These are phyloP conservation scores for Polygonum maritimum DNA, from an alignment of 148 eudicot species.

Conservation along the genomic window DNA sequence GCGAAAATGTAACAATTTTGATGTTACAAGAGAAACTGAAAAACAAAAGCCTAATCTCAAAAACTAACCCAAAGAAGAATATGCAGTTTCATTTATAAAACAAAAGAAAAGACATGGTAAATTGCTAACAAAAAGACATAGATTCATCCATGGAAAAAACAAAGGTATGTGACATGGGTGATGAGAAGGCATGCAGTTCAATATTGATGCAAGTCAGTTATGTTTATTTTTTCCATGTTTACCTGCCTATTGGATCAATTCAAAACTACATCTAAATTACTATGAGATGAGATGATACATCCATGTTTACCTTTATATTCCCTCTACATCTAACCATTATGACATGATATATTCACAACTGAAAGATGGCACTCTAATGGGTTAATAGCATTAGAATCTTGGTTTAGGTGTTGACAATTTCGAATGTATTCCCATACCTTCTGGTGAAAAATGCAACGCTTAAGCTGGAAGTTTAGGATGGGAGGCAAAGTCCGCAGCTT, in stretches of 20 bases:
- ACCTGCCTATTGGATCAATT: not conserved
- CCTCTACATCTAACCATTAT: not conserved
- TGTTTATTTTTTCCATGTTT: not conserved
- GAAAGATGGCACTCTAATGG: not conserved
- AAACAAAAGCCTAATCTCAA: not conserved
- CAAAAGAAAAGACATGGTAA: not conserved
- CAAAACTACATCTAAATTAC: not conserved
- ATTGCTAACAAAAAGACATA: not conserved
- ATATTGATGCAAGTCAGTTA: not conserved
- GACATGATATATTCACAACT: not conserved
- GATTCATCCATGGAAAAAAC: not conserved
- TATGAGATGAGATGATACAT: not conserved
- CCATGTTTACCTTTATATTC: not conserved
- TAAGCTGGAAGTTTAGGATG: constrained; percentile 89
- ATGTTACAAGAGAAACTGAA: not conserved
- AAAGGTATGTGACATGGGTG: not conserved
- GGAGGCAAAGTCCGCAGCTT: constrained; percentile 82
- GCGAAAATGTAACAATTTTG: not conserved
- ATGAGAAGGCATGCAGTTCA: not conserved
- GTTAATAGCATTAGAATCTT: not conserved
- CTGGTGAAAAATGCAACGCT: constrained; percentile 89
- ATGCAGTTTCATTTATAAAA: not conserved
- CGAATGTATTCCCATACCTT: constrained; percentile 33
- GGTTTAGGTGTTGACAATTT: not conserved
- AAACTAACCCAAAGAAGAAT: not conserved